Evolutionary conservation across 768 basidiomycete species (phyloP).

Genomic region (Phylloporus scabripes): DNA sequence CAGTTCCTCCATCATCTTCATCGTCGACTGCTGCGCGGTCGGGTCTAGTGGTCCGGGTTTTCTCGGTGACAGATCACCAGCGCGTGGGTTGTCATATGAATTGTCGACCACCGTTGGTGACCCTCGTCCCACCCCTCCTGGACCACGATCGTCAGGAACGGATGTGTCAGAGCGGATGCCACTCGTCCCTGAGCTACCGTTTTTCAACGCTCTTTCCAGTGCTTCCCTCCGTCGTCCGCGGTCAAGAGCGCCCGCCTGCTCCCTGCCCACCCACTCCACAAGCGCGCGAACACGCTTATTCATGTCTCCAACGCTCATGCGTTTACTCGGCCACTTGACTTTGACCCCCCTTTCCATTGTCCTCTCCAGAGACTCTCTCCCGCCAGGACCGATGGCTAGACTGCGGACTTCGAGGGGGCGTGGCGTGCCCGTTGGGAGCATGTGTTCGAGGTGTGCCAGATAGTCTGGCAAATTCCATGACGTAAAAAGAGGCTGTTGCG

Average conservation of each 20-base stretch:
- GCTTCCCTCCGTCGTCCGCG: slow-evolving; percentile 65
- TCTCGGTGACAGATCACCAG: slow-evolving; percentile 6
- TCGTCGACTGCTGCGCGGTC: slow-evolving; percentile 39
- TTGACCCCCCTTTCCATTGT: slow-evolving; percentile 74
- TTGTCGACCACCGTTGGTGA: slow-evolving; percentile 34
- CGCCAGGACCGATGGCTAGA: slow-evolving; percentile 35
- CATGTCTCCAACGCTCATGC: slow-evolving; percentile 97
- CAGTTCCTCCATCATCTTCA: slow-evolving; percentile 85
- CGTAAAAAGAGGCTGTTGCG: slow-evolving; percentile 72
- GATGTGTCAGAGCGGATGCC: slow-evolving; percentile 4
- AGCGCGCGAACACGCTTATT: slow-evolving; percentile 88
- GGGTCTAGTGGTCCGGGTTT: slow-evolving; percentile 7
- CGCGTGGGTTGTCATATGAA: slow-evolving; percentile 14
- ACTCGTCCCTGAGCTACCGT: slow-evolving; percentile 6
- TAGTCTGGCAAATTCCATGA: slow-evolving; percentile 95
- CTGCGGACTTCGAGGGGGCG: slow-evolving; percentile 68
- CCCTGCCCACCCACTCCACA: slow-evolving; percentile 90
- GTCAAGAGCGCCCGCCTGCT: slow-evolving; percentile 73
- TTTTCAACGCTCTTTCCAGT: slow-evolving; percentile 48
- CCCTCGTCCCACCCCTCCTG: slow-evolving; percentile 6
- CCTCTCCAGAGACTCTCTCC: slow-evolving; percentile 53
- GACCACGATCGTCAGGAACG: slow-evolving; percentile 14
- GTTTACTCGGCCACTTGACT: slow-evolving; percentile 90
- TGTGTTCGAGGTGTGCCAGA: slow-evolving; percentile 76
- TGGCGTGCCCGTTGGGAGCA: slow-evolving; percentile 73